phyloP scores from a whole-genome alignment of 2,329 filamentous ascomycete species.

The Tolypocladium inflatum region DNA sequence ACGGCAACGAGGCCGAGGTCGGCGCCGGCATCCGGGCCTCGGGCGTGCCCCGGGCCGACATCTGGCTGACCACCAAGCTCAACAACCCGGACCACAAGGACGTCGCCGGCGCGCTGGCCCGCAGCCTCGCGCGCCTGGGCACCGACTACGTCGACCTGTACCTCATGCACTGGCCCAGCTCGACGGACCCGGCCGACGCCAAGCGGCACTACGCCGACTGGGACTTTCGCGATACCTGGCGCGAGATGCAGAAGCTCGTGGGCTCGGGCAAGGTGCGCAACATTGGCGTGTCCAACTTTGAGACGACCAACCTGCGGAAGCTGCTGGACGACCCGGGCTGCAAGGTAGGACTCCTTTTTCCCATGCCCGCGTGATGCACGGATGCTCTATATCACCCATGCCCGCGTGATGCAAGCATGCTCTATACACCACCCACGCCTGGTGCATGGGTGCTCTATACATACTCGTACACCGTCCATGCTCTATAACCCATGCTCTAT shows the following conservation, averaged over 20 bases:
- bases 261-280: slow-evolving; percentile 63
- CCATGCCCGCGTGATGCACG: background rate
- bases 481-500: background rate
- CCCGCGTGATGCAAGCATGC: no score
- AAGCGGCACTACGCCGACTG: slow-evolving; percentile 67
- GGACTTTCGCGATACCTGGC: slow-evolving; percentile 75
- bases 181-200: slow-evolving; percentile 49
- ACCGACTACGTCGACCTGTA: slow-evolving; percentile 61
- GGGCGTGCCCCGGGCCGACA: slow-evolving; percentile 54
- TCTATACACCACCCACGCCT: no score
- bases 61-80: slow-evolving; percentile 74
- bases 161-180: slow-evolving; percentile 64
- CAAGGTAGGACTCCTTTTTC: slow-evolving; percentile 53
- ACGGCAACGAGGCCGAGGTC: slow-evolving; percentile 66
- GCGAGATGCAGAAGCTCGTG: slow-evolving; percentile 63
- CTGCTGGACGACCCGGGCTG: slow-evolving; percentile 57
- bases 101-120: slow-evolving; percentile 51
- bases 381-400: background rate
- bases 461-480: no score
- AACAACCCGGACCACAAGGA: slow-evolving; percentile 71
- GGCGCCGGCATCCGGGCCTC: slow-evolving; percentile 55
- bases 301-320: slow-evolving; percentile 69
- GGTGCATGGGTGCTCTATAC: no score
- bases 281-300: slow-evolving; percentile 84
- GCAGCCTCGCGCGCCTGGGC: slow-evolving; percentile 50